Evolutionary conservation across 257 asterid species (phyloP), one percentile per base, ranked within the genome.

Genomic region (Cordia subcordata): DNA sequence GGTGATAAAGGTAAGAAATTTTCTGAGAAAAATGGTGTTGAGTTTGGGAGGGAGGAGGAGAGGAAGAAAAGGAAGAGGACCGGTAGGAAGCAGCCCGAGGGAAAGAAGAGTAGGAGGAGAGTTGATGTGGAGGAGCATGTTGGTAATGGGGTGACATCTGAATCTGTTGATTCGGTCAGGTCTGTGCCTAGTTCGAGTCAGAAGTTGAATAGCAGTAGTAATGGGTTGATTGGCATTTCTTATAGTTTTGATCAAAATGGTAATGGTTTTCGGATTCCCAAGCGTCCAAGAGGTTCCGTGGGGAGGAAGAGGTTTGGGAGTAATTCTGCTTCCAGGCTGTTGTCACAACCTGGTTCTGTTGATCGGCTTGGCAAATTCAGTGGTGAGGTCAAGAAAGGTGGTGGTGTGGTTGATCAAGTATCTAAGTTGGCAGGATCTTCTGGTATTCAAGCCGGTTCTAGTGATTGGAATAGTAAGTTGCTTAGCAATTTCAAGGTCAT

Each of bases 271-370:
- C 80, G 72, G 61, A 70, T 86, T 60, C 99, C 99, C 16, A 87
- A 73, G 80, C 85, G 96, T 5, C 99, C 97, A 15, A 85, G 96
- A 65, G 96, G 95, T 53, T 66, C 74, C 14, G 75, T 81, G 61
- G 70, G 88, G 67, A 74, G 86, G 64, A 94, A 61, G 68, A 90
- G 75, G 68, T 37, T 51, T 66, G 81, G 50, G 68, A 61, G 63
- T 57, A 72, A 77, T 71, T 63, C 66, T 42, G 61, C 50, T 53
- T 72, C 76, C 8, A 74, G 73, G 66, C 68, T 65, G 13, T 58
- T 64, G 57, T 74, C 70, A 54, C 38, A 69, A 66, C 63, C 77
- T 68, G 69, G 72, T 68, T 68, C 85, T 52, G 79, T 62, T 58
- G 73, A 63, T 44, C 55, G 32, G 27, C 75, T 57, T 57, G 78